phyloP scores from a whole-genome alignment of 2,329 filamentous ascomycete genomes.

The Pestalotiopsis fici region DNA sequence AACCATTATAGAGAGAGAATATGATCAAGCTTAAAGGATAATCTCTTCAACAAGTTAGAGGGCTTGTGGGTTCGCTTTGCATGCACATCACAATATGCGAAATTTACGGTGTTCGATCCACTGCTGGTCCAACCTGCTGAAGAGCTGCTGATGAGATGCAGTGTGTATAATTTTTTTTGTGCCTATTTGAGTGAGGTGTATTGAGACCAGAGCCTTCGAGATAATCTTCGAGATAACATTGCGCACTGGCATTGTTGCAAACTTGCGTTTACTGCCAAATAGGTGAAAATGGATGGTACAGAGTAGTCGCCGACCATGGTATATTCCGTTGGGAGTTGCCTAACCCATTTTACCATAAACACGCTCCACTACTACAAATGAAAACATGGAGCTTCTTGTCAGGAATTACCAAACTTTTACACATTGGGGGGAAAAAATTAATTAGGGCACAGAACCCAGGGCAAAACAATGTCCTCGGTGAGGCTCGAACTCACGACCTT shows the following conservation, averaged over 20 bases:
- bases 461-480: slow-evolving; percentile 1
- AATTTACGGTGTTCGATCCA: neutral
- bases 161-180: too few relatives aligned
- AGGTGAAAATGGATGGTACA: too few relatives aligned
- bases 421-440: too few relatives aligned
- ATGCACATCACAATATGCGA: neutral
- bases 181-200: too few relatives aligned
- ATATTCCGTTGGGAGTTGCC: neutral
- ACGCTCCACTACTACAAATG: neutral
- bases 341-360: neutral
- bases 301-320: neutral
- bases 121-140: neutral
- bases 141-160: too few relatives aligned
- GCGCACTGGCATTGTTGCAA: too few relatives aligned
- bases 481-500: slow-evolving; percentile 8
- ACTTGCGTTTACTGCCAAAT: too few relatives aligned
- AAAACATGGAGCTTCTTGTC: too few relatives aligned
- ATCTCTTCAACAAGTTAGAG: neutral
- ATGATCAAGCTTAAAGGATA: neutral
- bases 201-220: too few relatives aligned
- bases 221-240: too few relatives aligned
- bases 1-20: neutral
- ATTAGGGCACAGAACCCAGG: too few relatives aligned
- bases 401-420: too few relatives aligned
- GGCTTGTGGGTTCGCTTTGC: slow-evolving; percentile 2